Percentiles rank a stretch among this genome's conserved stretches.
Evolutionary conservation across 2,329 filamentous ascomycete species (phyloP).

Genomic region (Aspergillus latus): DNA sequence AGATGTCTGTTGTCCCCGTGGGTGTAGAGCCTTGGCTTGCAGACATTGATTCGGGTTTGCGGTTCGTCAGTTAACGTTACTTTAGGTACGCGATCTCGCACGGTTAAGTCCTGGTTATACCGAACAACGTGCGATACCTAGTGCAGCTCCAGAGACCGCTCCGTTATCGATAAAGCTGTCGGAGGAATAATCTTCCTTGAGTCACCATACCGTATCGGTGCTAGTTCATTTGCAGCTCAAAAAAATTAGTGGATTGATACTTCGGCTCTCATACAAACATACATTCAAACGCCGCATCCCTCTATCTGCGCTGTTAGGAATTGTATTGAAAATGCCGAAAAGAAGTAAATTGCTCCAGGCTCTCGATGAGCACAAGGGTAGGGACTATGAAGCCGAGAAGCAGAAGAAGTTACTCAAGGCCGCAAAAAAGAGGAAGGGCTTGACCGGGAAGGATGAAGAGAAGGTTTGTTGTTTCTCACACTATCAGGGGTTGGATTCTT

Average conservation of each 20-base stretch:
- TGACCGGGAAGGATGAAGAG: conserved; percentile 28
- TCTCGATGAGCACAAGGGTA: conserved; percentile 58
- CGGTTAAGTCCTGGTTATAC: background rate
- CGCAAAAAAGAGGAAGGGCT: conserved; percentile 47
- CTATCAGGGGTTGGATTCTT: background rate
- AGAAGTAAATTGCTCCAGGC: conserved; percentile 60
- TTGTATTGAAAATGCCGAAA: conserved; percentile 46
- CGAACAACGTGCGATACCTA: background rate
- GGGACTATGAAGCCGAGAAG: conserved; percentile 73
- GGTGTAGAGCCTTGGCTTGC: conserved; percentile 1
- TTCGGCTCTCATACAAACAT: background rate
- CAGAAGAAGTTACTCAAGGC: conserved; percentile 65
- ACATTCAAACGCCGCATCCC: background rate
- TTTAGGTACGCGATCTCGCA: background rate
- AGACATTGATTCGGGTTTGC: background rate
- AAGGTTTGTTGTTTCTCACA: conserved; percentile 8
- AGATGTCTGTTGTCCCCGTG: background rate
- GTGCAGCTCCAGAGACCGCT: background rate
- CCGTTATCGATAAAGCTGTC: conserved; percentile 9
- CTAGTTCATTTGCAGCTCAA: conserved; percentile 10
- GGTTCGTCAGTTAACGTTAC: background rate
- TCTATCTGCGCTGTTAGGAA: conserved; percentile 8
- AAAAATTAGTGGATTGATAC: conserved; percentile 12
- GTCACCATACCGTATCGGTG: background rate
- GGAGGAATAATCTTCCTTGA: conserved; percentile 27